Conservation (phyloP, 1,284 basidiomycete species). For the Ustilago trichophora region DNA sequence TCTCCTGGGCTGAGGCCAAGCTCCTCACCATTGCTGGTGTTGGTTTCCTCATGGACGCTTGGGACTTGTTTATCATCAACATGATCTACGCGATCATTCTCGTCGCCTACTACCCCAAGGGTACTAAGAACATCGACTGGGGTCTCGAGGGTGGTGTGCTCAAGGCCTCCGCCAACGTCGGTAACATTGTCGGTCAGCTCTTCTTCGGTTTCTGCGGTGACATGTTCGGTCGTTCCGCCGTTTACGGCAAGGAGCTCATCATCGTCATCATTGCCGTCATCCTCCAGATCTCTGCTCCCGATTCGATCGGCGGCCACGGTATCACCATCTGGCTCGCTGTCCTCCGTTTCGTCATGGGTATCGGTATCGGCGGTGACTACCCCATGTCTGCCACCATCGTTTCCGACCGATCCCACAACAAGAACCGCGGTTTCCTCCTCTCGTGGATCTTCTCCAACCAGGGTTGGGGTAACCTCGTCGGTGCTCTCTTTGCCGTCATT, state of each 20-base stretch:
- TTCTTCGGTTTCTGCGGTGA: conserved; percentile 63
- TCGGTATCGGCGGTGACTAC: conserved; percentile 80
- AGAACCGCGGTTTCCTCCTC: conserved; percentile 59
- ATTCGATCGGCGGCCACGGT: conserved; percentile 55
- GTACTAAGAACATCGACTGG: conserved; percentile 58
- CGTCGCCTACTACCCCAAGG: conserved; percentile 53
- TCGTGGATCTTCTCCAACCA: conserved; percentile 68
- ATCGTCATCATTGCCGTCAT: conserved; percentile 61
- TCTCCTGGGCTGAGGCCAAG: conserved; percentile 61
- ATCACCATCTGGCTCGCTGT: conserved; percentile 61
- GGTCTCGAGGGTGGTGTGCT: conserved; percentile 63
- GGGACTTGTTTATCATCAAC: conserved; percentile 64
- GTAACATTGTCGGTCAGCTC: conserved; percentile 62
- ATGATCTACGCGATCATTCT: conserved; percentile 62
- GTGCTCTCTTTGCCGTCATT: conserved; percentile 77
- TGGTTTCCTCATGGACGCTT: conserved; percentile 64
- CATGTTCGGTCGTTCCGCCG: conserved; percentile 61
- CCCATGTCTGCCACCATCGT: conserved; percentile 73
- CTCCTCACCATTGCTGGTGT: conserved; percentile 62
- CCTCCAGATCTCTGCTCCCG: conserved; percentile 61
- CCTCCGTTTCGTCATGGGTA: conserved; percentile 62
- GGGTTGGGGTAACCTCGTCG: conserved; percentile 58
- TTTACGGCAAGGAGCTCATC: conserved; percentile 63
- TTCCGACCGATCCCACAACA: conserved; percentile 55
- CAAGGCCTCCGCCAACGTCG: conserved; percentile 63